Conservation (phyloP, 108 stramenopile species). For the Cyclotella choctawhatcheeana region DNA sequence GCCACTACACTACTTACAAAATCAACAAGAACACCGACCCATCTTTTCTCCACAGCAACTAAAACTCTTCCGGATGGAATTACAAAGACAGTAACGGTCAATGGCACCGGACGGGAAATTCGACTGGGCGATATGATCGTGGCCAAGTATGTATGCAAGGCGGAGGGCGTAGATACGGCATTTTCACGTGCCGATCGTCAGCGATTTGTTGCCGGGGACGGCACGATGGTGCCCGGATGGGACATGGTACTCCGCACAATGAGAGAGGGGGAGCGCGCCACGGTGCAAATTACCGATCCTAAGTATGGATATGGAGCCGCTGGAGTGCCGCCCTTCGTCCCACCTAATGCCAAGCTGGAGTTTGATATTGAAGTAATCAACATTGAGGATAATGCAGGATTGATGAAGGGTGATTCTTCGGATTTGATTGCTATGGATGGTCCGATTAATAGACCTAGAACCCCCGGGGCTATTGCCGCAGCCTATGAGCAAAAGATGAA, state of each 20-base stretch:
- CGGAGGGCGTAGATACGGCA: conserved; percentile 21
- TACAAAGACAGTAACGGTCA: conserved; percentile 40
- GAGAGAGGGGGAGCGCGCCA: conserved; percentile 73
- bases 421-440: conserved; percentile 49
- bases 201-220: conserved; percentile 63
- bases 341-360: conserved; percentile 64
- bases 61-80: conserved; percentile 39
- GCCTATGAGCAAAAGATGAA: conserved; percentile 71
- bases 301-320: conserved; percentile 64
- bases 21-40: not conserved
- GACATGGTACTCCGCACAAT: conserved; percentile 73
- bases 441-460: conserved; percentile 52
- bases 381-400: conserved; percentile 50
- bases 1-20: not conserved
- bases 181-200: conserved; percentile 49
- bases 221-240: conserved; percentile 83
- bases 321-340: conserved; percentile 72
- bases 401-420: conserved; percentile 15
- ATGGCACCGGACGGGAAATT: conserved; percentile 39
- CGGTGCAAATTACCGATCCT: conserved; percentile 70
- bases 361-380: conserved; percentile 73
- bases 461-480: conserved; percentile 74
- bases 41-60: conserved; percentile 34
- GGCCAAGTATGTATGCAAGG: conserved; percentile 49
- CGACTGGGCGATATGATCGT: conserved; percentile 40